Evolutionary conservation across 2,329 filamentous ascomycete species (phyloP), one percentile per base, ranked within the genome.

Genomic region (Coleophoma eucalyptorum): DNA sequence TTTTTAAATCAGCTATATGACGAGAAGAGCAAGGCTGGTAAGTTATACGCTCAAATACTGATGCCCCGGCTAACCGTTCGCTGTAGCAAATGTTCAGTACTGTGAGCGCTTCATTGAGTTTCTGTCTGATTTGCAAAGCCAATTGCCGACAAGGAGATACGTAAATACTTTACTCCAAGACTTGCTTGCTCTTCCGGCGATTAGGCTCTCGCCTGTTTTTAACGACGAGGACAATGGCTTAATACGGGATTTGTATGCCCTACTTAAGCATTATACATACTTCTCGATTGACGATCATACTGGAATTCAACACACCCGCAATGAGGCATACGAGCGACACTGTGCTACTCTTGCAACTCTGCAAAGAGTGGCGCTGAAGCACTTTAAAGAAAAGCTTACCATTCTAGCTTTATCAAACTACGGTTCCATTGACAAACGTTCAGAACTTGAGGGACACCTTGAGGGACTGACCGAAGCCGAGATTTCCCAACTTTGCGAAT

Each of bases 91-190:
- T 58, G 67, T 91, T 18, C 71, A 83, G 3, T 99, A 97, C 68
- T 96, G 90, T 66, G 93, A 97, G 69, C 83, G 92, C n/a, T 93
- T 97, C 56, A 71, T 94, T 47, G 94, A 99, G 68, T 86, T 99
- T 47, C 75, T 99, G 44, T 86, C 88, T 8, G 94, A 99, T 65
- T 73, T 99, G 18, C 84, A 95, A 67, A 97, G 93, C 62, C 94
- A 99, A 67, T 75, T 97, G 44, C 94, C 94, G 0, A 99, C 95
- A 3, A 80, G 94, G 60, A 84, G 94, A 68, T 97, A 97, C 66
- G 89, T 96, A 65, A 97, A 97, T 67, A 85, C 89, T 1, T 73
- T 99, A 40, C 69, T 97, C 13, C 85, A 88, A 61, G 93, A 99
- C 65, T 73, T 97, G 43, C 91, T 97, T 65, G 70, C 96, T 19